These are phyloP conservation scores for Mortierella sp. DNA, from an alignment of 371 early-diverging fungal genomes.

Conservation along the genomic window DNA sequence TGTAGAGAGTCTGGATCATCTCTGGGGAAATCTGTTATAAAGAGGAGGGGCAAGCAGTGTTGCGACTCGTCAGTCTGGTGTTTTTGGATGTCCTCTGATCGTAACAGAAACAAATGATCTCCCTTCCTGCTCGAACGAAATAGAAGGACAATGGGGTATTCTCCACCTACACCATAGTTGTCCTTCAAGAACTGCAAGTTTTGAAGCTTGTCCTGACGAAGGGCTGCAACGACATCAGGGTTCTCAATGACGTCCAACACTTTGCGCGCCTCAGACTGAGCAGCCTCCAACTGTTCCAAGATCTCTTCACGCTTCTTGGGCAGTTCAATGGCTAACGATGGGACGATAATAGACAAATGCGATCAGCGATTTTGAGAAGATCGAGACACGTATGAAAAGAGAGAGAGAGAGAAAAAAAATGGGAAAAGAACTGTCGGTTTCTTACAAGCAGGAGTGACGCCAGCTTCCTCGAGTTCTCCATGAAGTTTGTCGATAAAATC, in stretches of 20 bases:
- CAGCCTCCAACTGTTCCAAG: slow-evolving; percentile 73
- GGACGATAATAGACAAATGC: neutral
- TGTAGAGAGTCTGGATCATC: slow-evolving; percentile 85
- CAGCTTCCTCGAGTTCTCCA: slow-evolving; percentile 77
- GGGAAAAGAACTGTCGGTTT: no score
- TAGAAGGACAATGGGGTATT: no score
- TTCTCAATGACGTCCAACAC: slow-evolving; percentile 91
- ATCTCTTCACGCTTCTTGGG: slow-evolving; percentile 80
- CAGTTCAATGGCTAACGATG: slow-evolving; percentile 63
- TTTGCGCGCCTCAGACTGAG: slow-evolving; percentile 81
- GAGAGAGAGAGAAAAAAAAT: no score
- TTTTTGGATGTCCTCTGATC: neutral
- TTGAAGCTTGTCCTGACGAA: slow-evolving; percentile 92
- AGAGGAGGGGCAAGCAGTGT: no score
- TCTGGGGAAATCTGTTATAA: slow-evolving; percentile 79
- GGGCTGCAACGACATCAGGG: slow-evolving; percentile 86
- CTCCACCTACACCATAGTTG: slow-evolving; percentile 78
- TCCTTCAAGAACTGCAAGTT: slow-evolving; percentile 87
- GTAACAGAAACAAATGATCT: no score
- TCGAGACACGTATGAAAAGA: no score
- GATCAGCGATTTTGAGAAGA: no score
- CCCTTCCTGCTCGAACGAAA: no score
- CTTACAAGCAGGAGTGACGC: slow-evolving; percentile 72
- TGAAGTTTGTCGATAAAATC: slow-evolving; percentile 87
- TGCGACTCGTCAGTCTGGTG: no score